Evolutionary conservation across 2,329 filamentous ascomycete genomes (phyloP), one percentile per base, ranked within the genome.

Genomic region (Alternaria panax): DNA sequence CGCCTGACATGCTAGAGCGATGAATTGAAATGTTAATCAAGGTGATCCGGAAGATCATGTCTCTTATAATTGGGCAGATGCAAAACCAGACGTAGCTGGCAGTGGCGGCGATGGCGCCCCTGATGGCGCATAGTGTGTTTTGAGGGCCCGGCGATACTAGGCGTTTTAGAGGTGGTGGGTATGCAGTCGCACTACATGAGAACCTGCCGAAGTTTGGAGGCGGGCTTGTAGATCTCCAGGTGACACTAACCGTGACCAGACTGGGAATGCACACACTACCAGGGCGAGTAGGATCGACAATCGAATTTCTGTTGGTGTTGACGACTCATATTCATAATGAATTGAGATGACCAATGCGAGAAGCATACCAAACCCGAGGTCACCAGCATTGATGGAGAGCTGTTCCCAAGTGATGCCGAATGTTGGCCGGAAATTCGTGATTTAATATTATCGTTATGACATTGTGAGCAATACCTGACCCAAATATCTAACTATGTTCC

Each of bases 141-240:
- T 41, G n/a, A 24, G 27, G 48, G 18, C 41, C 48, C 48, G 34
- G 25, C 36, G 18, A 51, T 27, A 40, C 48, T 51, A 51, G 36
- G 36, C 48, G 24, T 41, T 51, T n/a, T 24, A 25, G 12, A 20
- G n/a, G 24, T 51, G n/a, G 36, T 51, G 36, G 18, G 24, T n/a
- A 11, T 41, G 48, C 25, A 41, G 24, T 30, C 9, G 25, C 25
- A n/a, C 48, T 51, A 41, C 22, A 24, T 41, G 25, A 25, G 25
- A 41, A 24, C 25, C 36, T 28, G 48, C 43, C 27, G 48, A 27
- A 28, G 25, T 36, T 34, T 51, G 36, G 36, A 38, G 48, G 48
- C 24, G 34, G 48, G 34, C 36, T 7, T 41, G 36, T n/a, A 27
- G 48, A 41, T 47, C 42, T 28, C 36, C 34, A 22, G 12, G 16